Conservation (phyloP, 306 rosid species). For the Prunus campanulata region DNA sequence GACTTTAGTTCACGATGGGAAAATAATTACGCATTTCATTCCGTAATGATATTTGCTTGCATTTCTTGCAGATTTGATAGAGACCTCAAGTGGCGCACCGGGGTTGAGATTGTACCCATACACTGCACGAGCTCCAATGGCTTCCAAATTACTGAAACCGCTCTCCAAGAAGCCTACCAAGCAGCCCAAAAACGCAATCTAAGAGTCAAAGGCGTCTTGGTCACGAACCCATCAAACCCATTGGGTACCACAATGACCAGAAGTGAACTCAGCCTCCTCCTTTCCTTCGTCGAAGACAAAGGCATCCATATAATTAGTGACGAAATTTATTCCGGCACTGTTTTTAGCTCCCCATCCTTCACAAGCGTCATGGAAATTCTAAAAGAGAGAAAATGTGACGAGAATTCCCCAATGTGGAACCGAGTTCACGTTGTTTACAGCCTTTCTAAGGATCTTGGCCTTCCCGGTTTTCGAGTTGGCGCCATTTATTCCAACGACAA, state of each 20-base stretch:
- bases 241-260: constrained; percentile 64
- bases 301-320: constrained; percentile 77
- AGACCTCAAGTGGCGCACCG: constrained; percentile 87
- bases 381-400: constrained; percentile 35
- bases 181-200: constrained; percentile 57
- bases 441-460: constrained; percentile 85
- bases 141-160: constrained; percentile 67
- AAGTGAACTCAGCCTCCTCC: constrained; percentile 50
- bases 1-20: not conserved
- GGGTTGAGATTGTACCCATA: constrained; percentile 71
- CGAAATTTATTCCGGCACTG: constrained; percentile 87
- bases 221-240: constrained; percentile 89
- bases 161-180: constrained; percentile 50
- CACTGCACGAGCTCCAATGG: constrained; percentile 73
- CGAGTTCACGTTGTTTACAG: constrained; percentile 75
- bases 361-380: constrained; percentile 69
- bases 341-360: constrained; percentile 58
- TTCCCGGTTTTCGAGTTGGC: constrained; percentile 81
- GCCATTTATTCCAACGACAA: constrained; percentile 72
- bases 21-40: not conserved
- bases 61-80: constrained; percentile 64
- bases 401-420: constrained; percentile 25
- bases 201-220: constrained; percentile 73
- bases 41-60: constrained; percentile 33
- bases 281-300: constrained; percentile 54